Evolutionary conservation across 2,329 filamentous ascomycete genomes (phyloP).

Genomic region (Dissoconium aciculare): DNA sequence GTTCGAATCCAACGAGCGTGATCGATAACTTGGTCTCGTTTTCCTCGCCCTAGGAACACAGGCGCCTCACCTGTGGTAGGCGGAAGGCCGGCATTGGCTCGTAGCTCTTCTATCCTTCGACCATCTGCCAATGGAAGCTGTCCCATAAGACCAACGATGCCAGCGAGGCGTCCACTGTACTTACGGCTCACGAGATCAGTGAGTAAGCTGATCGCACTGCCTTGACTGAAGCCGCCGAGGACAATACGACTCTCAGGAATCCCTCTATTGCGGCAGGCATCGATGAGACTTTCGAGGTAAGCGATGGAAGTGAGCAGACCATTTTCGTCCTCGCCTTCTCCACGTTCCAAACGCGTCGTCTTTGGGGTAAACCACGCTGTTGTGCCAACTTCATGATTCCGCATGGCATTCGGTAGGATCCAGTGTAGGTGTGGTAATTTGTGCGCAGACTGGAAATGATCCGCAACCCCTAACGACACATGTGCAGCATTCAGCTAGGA

Average conservation of each 20-base stretch:
- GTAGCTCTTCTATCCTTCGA: slow-evolving; percentile 23
- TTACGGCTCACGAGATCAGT: slow-evolving; percentile 26
- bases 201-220: slow-evolving; percentile 31
- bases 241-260: slow-evolving; percentile 30
- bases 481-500: not conserved
- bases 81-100: slow-evolving; percentile 25
- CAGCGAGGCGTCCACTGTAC: slow-evolving; percentile 28
- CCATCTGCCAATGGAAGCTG: slow-evolving; percentile 29
- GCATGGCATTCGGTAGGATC: slow-evolving; percentile 36
- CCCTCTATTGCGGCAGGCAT: slow-evolving; percentile 27
- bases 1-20: slow-evolving; percentile 30
- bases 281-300: slow-evolving; percentile 30
- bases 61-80: slow-evolving; percentile 25
- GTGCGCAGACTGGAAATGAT: slow-evolving; percentile 31
- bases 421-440: slow-evolving; percentile 37
- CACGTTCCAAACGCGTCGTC: slow-evolving; percentile 24
- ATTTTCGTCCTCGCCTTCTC: slow-evolving; percentile 28
- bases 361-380: slow-evolving; percentile 36
- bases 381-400: slow-evolving; percentile 32
- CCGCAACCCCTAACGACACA: slow-evolving; percentile 13
- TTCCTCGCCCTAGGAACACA: slow-evolving; percentile 35
- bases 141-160: slow-evolving; percentile 31
- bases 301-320: slow-evolving; percentile 27
- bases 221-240: slow-evolving; percentile 35
- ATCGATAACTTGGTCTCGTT: slow-evolving; percentile 34